Base-by-base conservation (phyloP, 1,139 yeast genomes). In the Taiozyma sp. region DNA sequence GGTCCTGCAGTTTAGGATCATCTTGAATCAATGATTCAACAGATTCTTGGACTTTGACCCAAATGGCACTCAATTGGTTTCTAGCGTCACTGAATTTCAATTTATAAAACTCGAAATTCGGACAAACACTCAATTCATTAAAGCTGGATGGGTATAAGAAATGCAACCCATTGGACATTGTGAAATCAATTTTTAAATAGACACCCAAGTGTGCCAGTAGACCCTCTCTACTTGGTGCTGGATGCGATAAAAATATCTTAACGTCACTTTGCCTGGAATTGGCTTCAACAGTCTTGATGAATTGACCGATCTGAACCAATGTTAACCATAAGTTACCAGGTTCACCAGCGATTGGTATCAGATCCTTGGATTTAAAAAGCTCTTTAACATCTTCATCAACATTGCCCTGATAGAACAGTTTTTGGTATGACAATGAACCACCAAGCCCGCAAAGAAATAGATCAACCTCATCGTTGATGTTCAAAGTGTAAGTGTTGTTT, bases 311-410 rank as follows among this genome's bases (percentile, higher is more conserved):
- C 64, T 87, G 95, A 45, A 85, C 67, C 53, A 85, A 70, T 9
- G 88, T 83, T 32, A 85, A 78, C 96, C 96, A 87, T 54, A 85
- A 74, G 55, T 85, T 84, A 2, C 95, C 93, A 13, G 82, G 78
- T 55, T 84, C 85, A 0, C 96, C 96, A 23, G 84, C 79, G 36
- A 80, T 74, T 1, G 76, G 76, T 10, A 71, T 53, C 22, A 65
- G 51, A 27, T 50, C 50, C 12, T 46, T 43, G 2, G 27, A 22
- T 3, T 51, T 40, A 23, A 58, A 54, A 29, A 56, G 46, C 40
- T 56, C 55, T 44, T 53, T 54, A 19, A 56, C 49, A 8, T 60
- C 62, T 28, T 56, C 55, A 34, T 54, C 61, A 65, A 65, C 70
- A 61, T 72, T 67, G 1, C 93, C 95, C 55, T 80, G 83, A 61